phyloP scores from a whole-genome alignment of 75 land plant genomes.

The Azolla pinnata region DNA sequence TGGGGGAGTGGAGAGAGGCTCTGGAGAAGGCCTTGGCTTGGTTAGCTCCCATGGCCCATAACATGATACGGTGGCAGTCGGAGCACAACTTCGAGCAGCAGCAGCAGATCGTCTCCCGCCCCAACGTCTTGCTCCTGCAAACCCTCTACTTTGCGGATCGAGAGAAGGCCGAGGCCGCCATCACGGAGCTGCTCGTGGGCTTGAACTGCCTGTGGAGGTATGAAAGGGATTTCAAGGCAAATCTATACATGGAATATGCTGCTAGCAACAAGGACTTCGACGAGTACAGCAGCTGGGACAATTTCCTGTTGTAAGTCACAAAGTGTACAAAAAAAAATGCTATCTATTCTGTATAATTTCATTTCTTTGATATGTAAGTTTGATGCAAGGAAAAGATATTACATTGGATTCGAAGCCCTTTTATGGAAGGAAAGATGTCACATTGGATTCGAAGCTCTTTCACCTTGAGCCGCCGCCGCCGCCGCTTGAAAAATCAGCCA shows the following conservation, averaged over 20 bases:
- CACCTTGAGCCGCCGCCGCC: too few species aligned
- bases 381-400: too few species aligned
- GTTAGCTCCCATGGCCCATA: conserved; percentile 94
- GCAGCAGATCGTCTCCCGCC: conserved; percentile 62
- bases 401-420: too few species aligned
- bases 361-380: too few species aligned
- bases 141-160: conserved; percentile 87
- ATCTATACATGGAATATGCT: conserved; percentile 58
- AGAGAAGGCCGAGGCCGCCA: conserved; percentile 78
- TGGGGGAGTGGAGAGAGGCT: conserved; percentile 80
- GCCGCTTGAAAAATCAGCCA: too few species aligned
- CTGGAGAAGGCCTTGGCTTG: conserved; percentile 67
- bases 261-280: conserved; percentile 69
- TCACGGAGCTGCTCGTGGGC: conserved; percentile 86
- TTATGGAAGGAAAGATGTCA: too few species aligned
- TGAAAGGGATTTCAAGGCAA: conserved; percentile 76
- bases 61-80: conserved; percentile 98
- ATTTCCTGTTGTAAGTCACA: too few species aligned
- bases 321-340: too few species aligned
- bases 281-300: conserved; percentile 80
- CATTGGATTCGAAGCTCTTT: too few species aligned
- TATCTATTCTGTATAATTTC: too few species aligned
- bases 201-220: conserved; percentile 84
- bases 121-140: conserved; percentile 76
- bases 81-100: conserved; percentile 98